A percentile compares a stretch with the other conserved stretches of the same genome.
Conservation (phyloP, 2,329 filamentous ascomycete genomes). For the Aspergillus bombycis region DNA sequence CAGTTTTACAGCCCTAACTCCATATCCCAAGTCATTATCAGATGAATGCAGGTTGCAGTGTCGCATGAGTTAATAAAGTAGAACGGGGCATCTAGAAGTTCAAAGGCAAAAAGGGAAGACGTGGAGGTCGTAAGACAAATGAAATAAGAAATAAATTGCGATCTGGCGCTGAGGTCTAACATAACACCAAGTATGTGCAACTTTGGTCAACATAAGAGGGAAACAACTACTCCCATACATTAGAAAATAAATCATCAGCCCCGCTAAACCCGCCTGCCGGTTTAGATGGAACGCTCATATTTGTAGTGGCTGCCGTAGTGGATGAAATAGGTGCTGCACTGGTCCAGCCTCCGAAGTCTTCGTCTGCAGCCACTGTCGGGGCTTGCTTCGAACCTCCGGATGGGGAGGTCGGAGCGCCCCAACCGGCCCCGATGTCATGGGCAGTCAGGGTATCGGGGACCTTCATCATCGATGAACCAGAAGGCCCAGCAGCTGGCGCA, state of each 20-base stretch:
- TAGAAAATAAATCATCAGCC: slow-evolving; percentile 85
- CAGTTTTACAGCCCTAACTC: slow-evolving; percentile 6
- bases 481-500: slow-evolving; percentile 48
- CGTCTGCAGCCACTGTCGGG: slow-evolving; percentile 79
- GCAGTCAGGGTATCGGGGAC: slow-evolving; percentile 52
- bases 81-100: background rate
- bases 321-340: slow-evolving; percentile 66
- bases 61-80: background rate
- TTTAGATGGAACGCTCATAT: slow-evolving; percentile 40
- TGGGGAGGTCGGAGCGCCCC: slow-evolving; percentile 52
- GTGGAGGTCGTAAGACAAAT: background rate
- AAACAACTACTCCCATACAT: slow-evolving; percentile 78
- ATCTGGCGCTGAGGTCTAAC: slow-evolving; percentile 19
- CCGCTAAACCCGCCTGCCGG: slow-evolving; percentile 64
- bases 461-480: slow-evolving; percentile 44
- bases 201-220: slow-evolving; percentile 1
- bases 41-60: background rate
- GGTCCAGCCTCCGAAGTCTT: slow-evolving; percentile 95
- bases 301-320: slow-evolving; percentile 43
- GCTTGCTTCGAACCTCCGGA: slow-evolving; percentile 26
- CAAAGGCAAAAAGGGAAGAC: background rate
- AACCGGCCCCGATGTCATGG: slow-evolving; percentile 69
- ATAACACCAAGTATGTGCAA: slow-evolving; percentile 19
- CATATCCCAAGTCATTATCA: slow-evolving; percentile 1
- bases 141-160: slow-evolving; percentile 6